Conservation (phyloP, 176 grass and related monocot species). For the Carex myosuroides region DNA sequence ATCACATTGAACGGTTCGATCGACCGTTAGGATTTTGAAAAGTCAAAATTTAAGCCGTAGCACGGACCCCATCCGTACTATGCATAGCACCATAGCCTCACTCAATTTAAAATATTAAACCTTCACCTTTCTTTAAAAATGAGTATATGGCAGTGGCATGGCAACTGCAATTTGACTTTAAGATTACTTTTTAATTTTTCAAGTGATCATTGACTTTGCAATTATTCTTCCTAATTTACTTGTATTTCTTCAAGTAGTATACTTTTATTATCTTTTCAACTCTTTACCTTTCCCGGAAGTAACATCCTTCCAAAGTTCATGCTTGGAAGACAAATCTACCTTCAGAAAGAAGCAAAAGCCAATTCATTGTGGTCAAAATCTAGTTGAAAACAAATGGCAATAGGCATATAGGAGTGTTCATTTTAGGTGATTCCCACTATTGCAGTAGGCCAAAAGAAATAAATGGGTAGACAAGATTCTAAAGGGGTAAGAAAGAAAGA, state of each 20-base stretch:
- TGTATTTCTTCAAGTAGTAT: not conserved
- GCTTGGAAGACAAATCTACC: not conserved
- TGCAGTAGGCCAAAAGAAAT: slow-evolving; percentile 1
- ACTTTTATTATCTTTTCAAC: not conserved
- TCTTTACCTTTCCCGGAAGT: not conserved
- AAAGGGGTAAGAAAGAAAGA: slow-evolving; percentile 5
- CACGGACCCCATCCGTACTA: too few species aligned
- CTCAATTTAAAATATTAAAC: too few species aligned
- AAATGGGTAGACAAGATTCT: not conserved
- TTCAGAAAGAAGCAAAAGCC: not conserved
- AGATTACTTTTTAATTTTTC: not conserved
- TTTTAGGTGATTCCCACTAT: not conserved
- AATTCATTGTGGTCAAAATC: slow-evolving; percentile 14
- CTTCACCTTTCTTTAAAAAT: too few species aligned
- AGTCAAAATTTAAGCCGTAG: too few species aligned
- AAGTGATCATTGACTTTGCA: not conserved
- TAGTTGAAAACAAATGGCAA: slow-evolving; percentile 5
- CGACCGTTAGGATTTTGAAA: too few species aligned
- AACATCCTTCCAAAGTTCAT: slow-evolving; percentile 10
- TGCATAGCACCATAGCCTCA: too few species aligned
- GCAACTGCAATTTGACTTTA: slow-evolving; percentile 3
- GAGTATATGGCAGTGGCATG: not conserved
- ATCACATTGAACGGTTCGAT: too few species aligned
- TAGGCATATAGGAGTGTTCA: not conserved
- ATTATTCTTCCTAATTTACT: not conserved